Evolutionary conservation across 2,329 filamentous ascomycete species (phyloP).

Genomic region (Xylariaceae sp.): DNA sequence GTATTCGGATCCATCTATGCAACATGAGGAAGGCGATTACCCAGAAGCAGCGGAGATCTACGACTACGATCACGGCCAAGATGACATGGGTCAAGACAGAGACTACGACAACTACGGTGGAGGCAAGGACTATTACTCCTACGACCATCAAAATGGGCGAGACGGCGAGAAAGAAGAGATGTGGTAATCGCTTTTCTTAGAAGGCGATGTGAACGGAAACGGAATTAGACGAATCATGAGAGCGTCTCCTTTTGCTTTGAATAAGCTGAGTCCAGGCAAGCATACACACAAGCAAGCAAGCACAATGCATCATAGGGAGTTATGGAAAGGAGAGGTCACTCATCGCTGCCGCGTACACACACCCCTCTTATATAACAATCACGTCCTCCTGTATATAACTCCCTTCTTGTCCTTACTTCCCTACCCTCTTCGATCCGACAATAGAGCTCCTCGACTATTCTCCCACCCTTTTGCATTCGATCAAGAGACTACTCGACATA

Average conservation of each 20-base stretch:
- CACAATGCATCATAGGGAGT: slow-evolving; percentile 23
- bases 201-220: slow-evolving; percentile 11
- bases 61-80: slow-evolving; percentile 47
- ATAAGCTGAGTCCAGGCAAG: too few relatives aligned
- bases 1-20: slow-evolving; percentile 42
- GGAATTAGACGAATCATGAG: slow-evolving; percentile 12
- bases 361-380: too few relatives aligned
- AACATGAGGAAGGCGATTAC: slow-evolving; percentile 44
- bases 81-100: slow-evolving; percentile 37
- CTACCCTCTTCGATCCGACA: too few relatives aligned
- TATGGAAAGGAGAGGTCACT: slow-evolving; percentile 13
- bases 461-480: too few relatives aligned
- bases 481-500: too few relatives aligned
- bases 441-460: too few relatives aligned
- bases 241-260: slow-evolving; percentile 18
- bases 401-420: too few relatives aligned
- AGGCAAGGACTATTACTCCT: slow-evolving; percentile 28
- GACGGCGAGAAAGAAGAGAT: slow-evolving; percentile 37
- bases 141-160: slow-evolving; percentile 25
- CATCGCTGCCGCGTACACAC: too few relatives aligned
- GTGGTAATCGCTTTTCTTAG: slow-evolving; percentile 35
- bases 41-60: slow-evolving; percentile 51
- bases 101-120: slow-evolving; percentile 34
- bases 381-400: too few relatives aligned
- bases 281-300: slow-evolving; percentile 15